Percentiles rank a stretch among this genome's conserved stretches.
These are phyloP conservation scores for Dittrichia graveolens DNA, from an alignment of 129 eudicot genomes.

Conservation along the genomic window DNA sequence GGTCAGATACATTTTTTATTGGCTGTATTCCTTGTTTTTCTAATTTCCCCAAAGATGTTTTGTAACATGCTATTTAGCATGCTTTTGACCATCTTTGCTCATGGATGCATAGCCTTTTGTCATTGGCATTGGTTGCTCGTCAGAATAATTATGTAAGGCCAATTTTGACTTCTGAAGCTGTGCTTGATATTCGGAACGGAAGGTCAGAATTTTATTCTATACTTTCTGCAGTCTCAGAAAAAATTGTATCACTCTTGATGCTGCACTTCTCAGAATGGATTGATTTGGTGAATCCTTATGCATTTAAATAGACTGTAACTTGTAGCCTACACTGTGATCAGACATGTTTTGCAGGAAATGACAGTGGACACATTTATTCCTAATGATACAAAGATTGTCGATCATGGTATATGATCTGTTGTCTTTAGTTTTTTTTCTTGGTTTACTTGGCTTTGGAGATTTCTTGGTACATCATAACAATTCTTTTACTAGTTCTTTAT, in stretches of 20 bases:
- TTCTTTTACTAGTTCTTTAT: constrained; percentile 8
- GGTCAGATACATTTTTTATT: constrained; percentile 42
- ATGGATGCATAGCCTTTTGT: constrained; percentile 52
- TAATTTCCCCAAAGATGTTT: constrained; percentile 7
- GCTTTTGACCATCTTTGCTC: constrained; percentile 9
- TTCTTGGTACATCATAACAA: background rate
- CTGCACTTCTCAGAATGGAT: constrained; percentile 20
- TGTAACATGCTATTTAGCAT: background rate
- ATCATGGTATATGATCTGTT: constrained; percentile 51
- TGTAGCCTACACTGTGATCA: constrained; percentile 34
- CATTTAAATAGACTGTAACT: constrained; percentile 7
- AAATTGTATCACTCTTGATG: background rate
- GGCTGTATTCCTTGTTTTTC: constrained; percentile 10
- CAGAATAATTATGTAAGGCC: constrained; percentile 92
- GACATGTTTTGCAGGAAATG: constrained; percentile 99
- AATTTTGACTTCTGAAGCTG: constrained; percentile 62
- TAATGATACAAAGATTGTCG: constrained; percentile 80
- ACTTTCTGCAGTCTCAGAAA: background rate
- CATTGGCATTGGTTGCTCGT: constrained; percentile 90
- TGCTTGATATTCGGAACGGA: constrained; percentile 83
- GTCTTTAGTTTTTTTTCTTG: constrained; percentile 21
- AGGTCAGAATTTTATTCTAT: constrained; percentile 55
- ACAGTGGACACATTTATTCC: constrained; percentile 95
- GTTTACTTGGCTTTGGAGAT: constrained; percentile 11
- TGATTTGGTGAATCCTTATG: background rate